A percentile compares a stretch with the other conserved stretches of the same genome.
phyloP scores from a whole-genome alignment of 345 rosid genomes.

The Trapa incisa region DNA sequence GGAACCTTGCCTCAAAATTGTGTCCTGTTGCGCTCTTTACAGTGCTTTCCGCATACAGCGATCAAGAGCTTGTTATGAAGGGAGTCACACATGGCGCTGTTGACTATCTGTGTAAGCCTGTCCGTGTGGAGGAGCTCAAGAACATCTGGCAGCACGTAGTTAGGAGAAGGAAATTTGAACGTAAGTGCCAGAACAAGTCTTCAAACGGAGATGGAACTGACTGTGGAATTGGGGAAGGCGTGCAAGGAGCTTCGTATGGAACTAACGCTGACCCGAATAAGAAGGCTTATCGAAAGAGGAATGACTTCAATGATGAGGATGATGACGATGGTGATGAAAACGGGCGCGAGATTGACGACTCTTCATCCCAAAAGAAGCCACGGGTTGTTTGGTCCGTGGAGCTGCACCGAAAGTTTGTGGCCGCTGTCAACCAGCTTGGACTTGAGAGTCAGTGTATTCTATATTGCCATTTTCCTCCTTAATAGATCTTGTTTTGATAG shows the following conservation, averaged over 20 bases:
- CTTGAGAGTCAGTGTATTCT: slow-evolving; percentile 54
- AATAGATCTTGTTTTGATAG: not conserved
- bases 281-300: slow-evolving; percentile 41
- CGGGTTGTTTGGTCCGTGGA: slow-evolving; percentile 90
- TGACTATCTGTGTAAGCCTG: slow-evolving; percentile 80
- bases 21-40: slow-evolving; percentile 13
- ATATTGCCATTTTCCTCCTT: not conserved
- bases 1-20: not conserved
- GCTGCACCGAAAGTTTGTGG: slow-evolving; percentile 70
- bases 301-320: slow-evolving; percentile 59
- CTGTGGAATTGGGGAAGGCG: slow-evolving; percentile 21
- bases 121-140: slow-evolving; percentile 62
- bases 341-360: slow-evolving; percentile 49
- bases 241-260: slow-evolving; percentile 16
- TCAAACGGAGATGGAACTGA: slow-evolving; percentile 18
- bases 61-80: slow-evolving; percentile 66
- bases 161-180: slow-evolving; percentile 35
- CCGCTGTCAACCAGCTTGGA: slow-evolving; percentile 79
- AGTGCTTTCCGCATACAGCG: slow-evolving; percentile 84
- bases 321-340: slow-evolving; percentile 53
- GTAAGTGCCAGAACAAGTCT: slow-evolving; percentile 21
- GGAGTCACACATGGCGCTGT: slow-evolving; percentile 85
- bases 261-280: slow-evolving; percentile 26
- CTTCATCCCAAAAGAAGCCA: slow-evolving; percentile 63
- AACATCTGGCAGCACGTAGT: slow-evolving; percentile 93